A percentile compares a stretch with the other conserved stretches of the same genome.
These are phyloP conservation scores for Blastobotrys terrestris DNA, from an alignment of 805 yeast species.

Conservation along the genomic window DNA sequence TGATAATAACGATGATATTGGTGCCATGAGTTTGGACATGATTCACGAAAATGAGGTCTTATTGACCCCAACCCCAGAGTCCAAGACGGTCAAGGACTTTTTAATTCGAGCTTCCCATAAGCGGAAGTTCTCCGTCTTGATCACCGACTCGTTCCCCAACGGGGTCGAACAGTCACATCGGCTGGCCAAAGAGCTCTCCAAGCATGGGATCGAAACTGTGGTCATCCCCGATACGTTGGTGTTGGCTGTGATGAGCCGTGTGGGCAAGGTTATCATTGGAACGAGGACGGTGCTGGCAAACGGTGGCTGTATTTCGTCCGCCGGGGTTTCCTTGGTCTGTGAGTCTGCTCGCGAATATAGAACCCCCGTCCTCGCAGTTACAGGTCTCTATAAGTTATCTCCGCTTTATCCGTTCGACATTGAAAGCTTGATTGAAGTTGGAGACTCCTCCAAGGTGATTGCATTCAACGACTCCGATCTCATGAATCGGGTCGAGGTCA, in stretches of 20 bases:
- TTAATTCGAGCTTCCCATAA: constrained; percentile 79
- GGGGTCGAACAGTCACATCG: constrained; percentile 69
- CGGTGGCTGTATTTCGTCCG: constrained; percentile 85
- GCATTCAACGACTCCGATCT: constrained; percentile 64
- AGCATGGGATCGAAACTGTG: constrained; percentile 82
- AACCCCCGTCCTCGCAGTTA: constrained; percentile 95
- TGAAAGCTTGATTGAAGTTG: constrained; percentile 80
- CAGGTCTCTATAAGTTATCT: constrained; percentile 87
- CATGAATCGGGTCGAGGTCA: constrained; percentile 68
- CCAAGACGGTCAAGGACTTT: constrained; percentile 82
- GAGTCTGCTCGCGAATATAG: constrained; percentile 92
- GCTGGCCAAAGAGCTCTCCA: constrained; percentile 74
- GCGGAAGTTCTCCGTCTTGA: constrained; percentile 81
- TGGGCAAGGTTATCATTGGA: constrained; percentile 92
- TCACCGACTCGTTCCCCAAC: constrained; percentile 90
- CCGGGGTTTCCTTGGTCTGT: constrained; percentile 89
- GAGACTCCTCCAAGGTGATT: constrained; percentile 85
- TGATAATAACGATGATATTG: constrained; percentile 80
- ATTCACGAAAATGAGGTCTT: constrained; percentile 74
- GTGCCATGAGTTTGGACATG: constrained; percentile 83
- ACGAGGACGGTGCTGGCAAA: constrained; percentile 90
- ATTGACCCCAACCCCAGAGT: constrained; percentile 91
- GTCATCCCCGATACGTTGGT: constrained; percentile 90
- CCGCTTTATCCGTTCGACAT: constrained; percentile 89
- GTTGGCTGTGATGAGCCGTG: constrained; percentile 94